These are phyloP conservation scores for Lachancea meyersii DNA, from an alignment of 805 yeast genomes.

Conservation along the genomic window DNA sequence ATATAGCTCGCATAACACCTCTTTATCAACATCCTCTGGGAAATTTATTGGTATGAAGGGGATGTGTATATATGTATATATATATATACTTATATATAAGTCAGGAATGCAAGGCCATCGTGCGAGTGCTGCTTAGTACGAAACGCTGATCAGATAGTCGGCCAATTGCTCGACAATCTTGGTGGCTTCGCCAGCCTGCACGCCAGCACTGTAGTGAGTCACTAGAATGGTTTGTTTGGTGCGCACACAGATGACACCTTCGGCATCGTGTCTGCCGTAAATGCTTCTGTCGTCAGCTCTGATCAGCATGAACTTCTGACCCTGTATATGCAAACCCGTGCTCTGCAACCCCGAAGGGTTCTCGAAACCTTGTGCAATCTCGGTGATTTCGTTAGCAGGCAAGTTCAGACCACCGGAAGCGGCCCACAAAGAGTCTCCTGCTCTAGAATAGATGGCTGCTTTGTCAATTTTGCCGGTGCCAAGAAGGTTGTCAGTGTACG, in stretches of 20 bases:
- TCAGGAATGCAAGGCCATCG: too few species aligned
- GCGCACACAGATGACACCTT: constrained; percentile 86
- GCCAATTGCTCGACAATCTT: constrained; percentile 92
- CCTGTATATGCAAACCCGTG: constrained; percentile 77
- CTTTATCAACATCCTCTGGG: too few species aligned
- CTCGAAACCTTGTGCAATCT: constrained; percentile 71
- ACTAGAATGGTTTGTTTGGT: constrained; percentile 87
- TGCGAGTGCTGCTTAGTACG: constrained; percentile 54
- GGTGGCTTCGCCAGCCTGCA: constrained; percentile 93
- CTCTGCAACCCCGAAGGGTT: constrained; percentile 77
- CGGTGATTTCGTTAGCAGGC: constrained; percentile 62
- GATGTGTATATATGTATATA: too few species aligned
- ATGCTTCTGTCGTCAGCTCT: constrained; percentile 89
- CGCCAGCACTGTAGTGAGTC: constrained; percentile 91
- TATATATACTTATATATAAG: too few species aligned
- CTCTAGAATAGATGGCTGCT: constrained; percentile 89
- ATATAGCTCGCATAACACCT: not conserved
- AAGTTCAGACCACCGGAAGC: constrained; percentile 61
- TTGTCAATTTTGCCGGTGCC: constrained; percentile 84
- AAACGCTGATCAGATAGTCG: constrained; percentile 84
- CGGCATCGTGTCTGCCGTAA: constrained; percentile 85
- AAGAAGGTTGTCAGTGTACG: constrained; percentile 89
- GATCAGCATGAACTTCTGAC: constrained; percentile 80
- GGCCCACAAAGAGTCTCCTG: constrained; percentile 96
- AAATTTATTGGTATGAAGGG: too few species aligned